Evolutionary conservation across 2,329 filamentous ascomycete species (phyloP).

Genomic region (Trichothecium roseum): DNA sequence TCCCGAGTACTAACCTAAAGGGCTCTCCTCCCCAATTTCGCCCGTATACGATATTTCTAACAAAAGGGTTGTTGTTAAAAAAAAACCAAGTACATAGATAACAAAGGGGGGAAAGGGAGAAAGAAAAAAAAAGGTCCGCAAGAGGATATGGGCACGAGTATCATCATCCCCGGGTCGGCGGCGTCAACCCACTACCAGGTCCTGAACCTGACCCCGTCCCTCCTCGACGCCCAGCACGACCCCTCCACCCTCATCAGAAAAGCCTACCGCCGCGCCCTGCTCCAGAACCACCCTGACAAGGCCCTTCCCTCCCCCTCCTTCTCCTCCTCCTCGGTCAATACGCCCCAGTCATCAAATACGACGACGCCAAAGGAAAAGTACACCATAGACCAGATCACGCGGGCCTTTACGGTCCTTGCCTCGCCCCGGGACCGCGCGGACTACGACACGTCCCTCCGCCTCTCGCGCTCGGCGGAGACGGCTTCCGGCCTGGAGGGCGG

Average conservation of each 20-base stretch:
- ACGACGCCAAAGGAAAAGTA: background rate
- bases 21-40: no score
- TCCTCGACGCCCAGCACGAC: constrained; percentile 33
- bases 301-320: no score
- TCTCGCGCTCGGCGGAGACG: constrained; percentile 13
- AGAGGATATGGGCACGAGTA: no score
- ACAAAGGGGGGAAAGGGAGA: no score
- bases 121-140: no score
- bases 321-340: constrained; percentile 6
- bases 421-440: constrained; percentile 33
- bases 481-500: constrained; percentile 8
- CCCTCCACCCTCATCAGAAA: constrained; percentile 42
- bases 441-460: constrained; percentile 42
- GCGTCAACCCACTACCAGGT: constrained; percentile 48
- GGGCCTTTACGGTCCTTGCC: constrained; percentile 47
- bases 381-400: constrained; percentile 35
- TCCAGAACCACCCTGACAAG: constrained; percentile 58
- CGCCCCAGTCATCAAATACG: constrained; percentile 1
- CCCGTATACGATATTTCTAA: no score
- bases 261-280: constrained; percentile 54
- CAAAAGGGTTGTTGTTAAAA: no score
- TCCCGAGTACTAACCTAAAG: no score
- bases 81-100: no score
- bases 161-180: no score
- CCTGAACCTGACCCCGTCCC: constrained; percentile 40